phyloP scores from a whole-genome alignment of 345 rosid genomes.

The Eucalyptus regnans region DNA sequence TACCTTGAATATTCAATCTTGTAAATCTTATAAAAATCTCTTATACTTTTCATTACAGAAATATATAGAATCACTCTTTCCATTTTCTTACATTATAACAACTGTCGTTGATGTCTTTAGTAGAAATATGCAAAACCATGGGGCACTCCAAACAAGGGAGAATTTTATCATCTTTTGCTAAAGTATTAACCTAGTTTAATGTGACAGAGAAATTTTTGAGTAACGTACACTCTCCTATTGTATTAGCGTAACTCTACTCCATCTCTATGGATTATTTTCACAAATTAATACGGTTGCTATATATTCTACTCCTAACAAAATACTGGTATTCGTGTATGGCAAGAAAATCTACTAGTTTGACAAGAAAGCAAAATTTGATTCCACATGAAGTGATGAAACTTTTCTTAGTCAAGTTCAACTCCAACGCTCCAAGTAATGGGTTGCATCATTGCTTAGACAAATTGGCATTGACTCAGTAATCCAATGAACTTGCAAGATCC shows the following conservation, averaged over 20 bases:
- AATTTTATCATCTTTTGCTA: background rate
- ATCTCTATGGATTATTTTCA: background rate
- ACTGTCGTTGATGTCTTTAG: rapidly evolving
- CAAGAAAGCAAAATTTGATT: background rate
- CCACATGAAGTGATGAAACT: background rate
- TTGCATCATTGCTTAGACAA: background rate
- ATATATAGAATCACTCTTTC: too few species aligned
- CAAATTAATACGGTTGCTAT: background rate
- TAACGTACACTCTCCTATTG: background rate
- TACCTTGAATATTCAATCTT: too few species aligned
- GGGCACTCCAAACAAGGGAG: background rate
- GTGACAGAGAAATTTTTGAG: background rate
- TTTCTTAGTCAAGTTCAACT: background rate
- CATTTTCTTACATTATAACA: too few species aligned
- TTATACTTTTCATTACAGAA: too few species aligned
- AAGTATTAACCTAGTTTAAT: background rate
- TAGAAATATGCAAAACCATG: too few species aligned
- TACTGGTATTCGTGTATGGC: background rate
- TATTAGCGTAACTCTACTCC: background rate
- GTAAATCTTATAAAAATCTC: too few species aligned
- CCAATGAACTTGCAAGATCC: background rate
- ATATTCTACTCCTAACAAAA: too few species aligned
- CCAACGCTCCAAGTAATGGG: background rate
- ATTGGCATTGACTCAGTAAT: background rate
- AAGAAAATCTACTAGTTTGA: background rate